Evolutionary conservation across 2,329 filamentous ascomycete genomes (phyloP).

Genomic region (Bipolaris oryzae): DNA sequence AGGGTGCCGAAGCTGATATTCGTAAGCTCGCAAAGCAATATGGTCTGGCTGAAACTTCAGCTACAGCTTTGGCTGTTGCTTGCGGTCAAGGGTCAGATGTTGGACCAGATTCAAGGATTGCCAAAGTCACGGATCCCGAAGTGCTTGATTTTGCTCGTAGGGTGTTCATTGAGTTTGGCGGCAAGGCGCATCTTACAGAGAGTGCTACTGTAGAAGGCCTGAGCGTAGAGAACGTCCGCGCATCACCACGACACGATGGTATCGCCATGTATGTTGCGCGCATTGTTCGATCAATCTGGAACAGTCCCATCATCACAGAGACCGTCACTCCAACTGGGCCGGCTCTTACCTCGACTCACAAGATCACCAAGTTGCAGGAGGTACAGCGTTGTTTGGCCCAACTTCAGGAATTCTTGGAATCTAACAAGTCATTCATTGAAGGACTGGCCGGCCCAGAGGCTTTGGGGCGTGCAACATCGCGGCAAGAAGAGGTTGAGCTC

Average conservation of each 20-base stretch:
- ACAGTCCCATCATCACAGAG: conserved; percentile 71
- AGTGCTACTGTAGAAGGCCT: conserved; percentile 68
- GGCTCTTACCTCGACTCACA: conserved; percentile 70
- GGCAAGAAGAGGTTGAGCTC: conserved; percentile 88
- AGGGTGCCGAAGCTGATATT: conserved; percentile 80
- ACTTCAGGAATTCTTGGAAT: conserved; percentile 79
- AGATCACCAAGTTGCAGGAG: conserved; percentile 69
- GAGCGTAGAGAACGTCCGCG: conserved; percentile 79
- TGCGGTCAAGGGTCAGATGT: conserved; percentile 91
- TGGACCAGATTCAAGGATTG: conserved; percentile 70
- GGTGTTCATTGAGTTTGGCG: conserved; percentile 90
- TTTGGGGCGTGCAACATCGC: conserved; percentile 74
- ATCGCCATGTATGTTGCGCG: conserved; percentile 86
- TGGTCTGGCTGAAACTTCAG: conserved; percentile 85
- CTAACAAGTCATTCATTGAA: conserved; percentile 91
- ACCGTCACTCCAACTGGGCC: conserved; percentile 62
- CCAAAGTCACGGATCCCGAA: conserved; percentile 77
- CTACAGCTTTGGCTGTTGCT: conserved; percentile 89
- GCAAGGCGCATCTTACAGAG: conserved; percentile 82
- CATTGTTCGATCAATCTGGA: conserved; percentile 90
- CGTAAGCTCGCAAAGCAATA: conserved; percentile 85
- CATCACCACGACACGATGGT: conserved; percentile 88
- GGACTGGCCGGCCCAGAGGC: conserved; percentile 91
- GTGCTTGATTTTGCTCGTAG: conserved; percentile 84
- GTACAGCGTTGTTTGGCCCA: conserved; percentile 83